Percentiles rank a stretch among this genome's conserved stretches.
These are phyloP conservation scores for Trametes punicea DNA, from an alignment of 768 basidiomycete genomes.

Conservation along the genomic window DNA sequence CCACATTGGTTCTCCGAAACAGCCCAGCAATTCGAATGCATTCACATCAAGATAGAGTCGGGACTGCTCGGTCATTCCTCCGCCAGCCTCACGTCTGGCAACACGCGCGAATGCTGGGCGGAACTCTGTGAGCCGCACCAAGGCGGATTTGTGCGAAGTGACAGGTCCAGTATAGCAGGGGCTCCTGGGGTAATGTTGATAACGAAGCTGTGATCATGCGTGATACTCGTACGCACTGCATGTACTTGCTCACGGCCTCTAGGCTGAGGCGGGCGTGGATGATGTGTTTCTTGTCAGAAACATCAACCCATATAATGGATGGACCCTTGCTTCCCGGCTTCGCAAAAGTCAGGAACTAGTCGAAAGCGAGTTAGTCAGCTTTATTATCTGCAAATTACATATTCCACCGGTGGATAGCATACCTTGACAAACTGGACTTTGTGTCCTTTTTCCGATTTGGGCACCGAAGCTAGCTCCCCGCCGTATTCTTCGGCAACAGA, in stretches of 20 bases:
- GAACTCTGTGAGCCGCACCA: conserved; percentile 48
- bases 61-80: conserved; percentile 38
- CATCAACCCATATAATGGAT: conserved; percentile 56
- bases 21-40: conserved; percentile 40
- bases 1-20: conserved; percentile 43
- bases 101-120: conserved; percentile 51
- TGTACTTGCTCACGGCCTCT: conserved; percentile 46
- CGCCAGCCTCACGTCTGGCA: conserved; percentile 36
- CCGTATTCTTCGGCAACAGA: conserved; percentile 51
- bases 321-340: conserved; percentile 28
- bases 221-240: conserved; percentile 26
- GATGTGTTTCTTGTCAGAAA: conserved; percentile 53
- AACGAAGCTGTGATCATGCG: neutral
- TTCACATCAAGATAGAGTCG: conserved; percentile 56
- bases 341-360: conserved; percentile 56
- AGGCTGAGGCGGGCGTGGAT: conserved; percentile 55
- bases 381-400: neutral
- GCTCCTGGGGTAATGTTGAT: conserved; percentile 6
- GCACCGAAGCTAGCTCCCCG: conserved; percentile 37
- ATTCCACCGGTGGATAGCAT: neutral
- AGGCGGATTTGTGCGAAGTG: conserved; percentile 43
- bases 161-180: conserved; percentile 31
- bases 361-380: too few relatives aligned
- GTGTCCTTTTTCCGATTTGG: conserved; percentile 36
- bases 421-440: conserved; percentile 63